Evolutionary conservation across 176 grass and related monocot species (phyloP), one percentile per base, ranked within the genome.

Genomic region (Hordeum marinum): DNA sequence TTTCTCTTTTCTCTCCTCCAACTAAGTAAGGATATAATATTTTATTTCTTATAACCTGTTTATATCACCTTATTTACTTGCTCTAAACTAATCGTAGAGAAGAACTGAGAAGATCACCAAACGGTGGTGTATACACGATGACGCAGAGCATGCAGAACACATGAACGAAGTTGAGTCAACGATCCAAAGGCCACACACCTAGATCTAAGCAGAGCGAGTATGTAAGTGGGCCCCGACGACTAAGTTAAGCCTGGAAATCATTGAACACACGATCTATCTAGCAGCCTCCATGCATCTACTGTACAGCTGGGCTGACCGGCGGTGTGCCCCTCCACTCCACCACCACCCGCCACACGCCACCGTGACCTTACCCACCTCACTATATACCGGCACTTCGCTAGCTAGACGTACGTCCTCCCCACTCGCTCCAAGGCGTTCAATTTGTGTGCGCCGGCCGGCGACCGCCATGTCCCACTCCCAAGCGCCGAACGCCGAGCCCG

Each of bases 31-130:
- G n/a, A n/a, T n/a, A n/a, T n/a, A n/a, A n/a, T n/a, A n/a, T n/a
- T n/a, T n/a, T n/a, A n/a, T n/a, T n/a, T n/a, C n/a, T n/a, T n/a
- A n/a, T n/a, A n/a, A n/a, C n/a, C n/a, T n/a, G n/a, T n/a, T n/a
- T n/a, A n/a, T n/a, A n/a, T n/a, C n/a, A n/a, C n/a, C n/a, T n/a
- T n/a, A n/a, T n/a, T n/a, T n/a, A n/a, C n/a, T n/a, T n/a, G n/a
- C n/a, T n/a, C 82, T 11, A 92, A 92, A 37, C 70, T 92, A 0
- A 78, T 90, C 3, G 75, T 92, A 1, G 72, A 87, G 20, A 87
- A 94, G 60, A 84, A 85, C 13, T 88, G 66, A 34, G 3, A 52
- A 8, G 14, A 9, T 6, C 76, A 20, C 65, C 2, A 34, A 62
- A 70, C 29, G 36, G 25, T 77, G 11, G 11, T 57, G 11, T 29